phyloP scores from a whole-genome alignment of 805 yeast species.

The Barnettozyma sp. region DNA sequence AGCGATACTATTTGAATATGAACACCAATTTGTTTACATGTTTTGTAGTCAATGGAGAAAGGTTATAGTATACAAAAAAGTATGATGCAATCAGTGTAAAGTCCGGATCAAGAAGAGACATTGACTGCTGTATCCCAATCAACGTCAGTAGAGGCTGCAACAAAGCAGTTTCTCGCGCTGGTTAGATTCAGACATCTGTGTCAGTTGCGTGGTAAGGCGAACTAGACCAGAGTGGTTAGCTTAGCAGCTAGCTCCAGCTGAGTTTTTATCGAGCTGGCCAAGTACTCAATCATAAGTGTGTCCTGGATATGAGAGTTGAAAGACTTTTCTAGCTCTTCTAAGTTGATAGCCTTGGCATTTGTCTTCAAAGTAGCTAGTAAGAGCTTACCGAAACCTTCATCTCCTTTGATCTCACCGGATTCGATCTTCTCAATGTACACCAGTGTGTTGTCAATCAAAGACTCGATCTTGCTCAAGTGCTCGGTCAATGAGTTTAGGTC shows the following conservation, averaged over 20 bases:
- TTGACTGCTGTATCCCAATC: too few species aligned
- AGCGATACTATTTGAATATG: too few species aligned
- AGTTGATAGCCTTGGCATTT: conserved; percentile 39
- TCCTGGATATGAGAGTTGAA: conserved; percentile 74
- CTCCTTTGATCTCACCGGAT: conserved; percentile 38
- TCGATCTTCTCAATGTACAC: conserved; percentile 39
- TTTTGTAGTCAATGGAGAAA: too few species aligned
- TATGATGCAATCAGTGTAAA: too few species aligned
- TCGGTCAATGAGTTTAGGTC: conserved; percentile 40
- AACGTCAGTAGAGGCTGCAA: too few species aligned
- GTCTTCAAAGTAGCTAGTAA: conserved; percentile 51
- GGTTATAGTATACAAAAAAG: too few species aligned
- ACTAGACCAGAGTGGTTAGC: conserved; percentile 50
- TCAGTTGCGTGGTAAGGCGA: too few species aligned
- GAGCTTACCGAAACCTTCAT: conserved; percentile 57
- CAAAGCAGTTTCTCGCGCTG: too few species aligned
- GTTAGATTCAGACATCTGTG: too few species aligned
- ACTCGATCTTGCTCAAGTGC: conserved; percentile 40
- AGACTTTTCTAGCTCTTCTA: conserved; percentile 46
- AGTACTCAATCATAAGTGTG: conserved; percentile 70
- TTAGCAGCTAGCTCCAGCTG: conserved; percentile 76
- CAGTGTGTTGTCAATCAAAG: conserved; percentile 43
- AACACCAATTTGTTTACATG: too few species aligned
- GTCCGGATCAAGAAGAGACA: too few species aligned
- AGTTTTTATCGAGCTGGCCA: conserved; percentile 77